A percentile compares a stretch with the other conserved stretches of the same genome.
Evolutionary conservation across 257 asterid genomes (phyloP).

Genomic region (Osmanthus fragrans): DNA sequence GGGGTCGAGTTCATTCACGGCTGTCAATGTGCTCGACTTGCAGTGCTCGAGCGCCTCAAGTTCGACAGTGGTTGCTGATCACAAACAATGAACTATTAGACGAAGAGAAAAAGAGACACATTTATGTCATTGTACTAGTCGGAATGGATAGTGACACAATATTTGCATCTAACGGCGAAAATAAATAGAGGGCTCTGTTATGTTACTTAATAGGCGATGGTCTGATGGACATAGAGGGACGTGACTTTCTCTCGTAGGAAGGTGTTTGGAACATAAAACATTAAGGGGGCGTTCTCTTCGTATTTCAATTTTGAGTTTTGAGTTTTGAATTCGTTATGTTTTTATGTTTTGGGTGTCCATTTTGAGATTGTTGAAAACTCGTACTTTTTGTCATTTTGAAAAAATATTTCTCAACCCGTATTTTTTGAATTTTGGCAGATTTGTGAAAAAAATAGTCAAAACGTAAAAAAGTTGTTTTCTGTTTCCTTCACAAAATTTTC

Average conservation of each 20-base stretch:
- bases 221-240: background rate
- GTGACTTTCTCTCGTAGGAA: background rate
- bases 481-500: too few species aligned
- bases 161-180: background rate
- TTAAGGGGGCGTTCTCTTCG: too few species aligned
- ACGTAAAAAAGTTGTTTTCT: too few species aligned
- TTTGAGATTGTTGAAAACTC: too few species aligned
- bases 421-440: too few species aligned
- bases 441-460: too few species aligned
- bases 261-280: background rate
- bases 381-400: too few species aligned
- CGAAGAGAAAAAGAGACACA: background rate
- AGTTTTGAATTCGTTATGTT: too few species aligned
- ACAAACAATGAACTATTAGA: background rate
- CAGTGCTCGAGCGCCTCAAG: slow-evolving; percentile 31
- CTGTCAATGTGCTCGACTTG: slow-evolving; percentile 49
- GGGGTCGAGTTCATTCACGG: slow-evolving; percentile 43
- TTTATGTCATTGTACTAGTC: background rate
- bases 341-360: too few species aligned
- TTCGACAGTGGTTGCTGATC: slow-evolving; percentile 13
- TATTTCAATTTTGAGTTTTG: too few species aligned
- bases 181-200: background rate
- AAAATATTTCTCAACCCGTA: too few species aligned
- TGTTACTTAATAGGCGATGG: background rate
- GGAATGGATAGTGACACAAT: background rate